Evolutionary conservation across 306 rosid genomes (phyloP), one percentile per base, ranked within the genome.

Genomic region (Citrullus mucosospermus): DNA sequence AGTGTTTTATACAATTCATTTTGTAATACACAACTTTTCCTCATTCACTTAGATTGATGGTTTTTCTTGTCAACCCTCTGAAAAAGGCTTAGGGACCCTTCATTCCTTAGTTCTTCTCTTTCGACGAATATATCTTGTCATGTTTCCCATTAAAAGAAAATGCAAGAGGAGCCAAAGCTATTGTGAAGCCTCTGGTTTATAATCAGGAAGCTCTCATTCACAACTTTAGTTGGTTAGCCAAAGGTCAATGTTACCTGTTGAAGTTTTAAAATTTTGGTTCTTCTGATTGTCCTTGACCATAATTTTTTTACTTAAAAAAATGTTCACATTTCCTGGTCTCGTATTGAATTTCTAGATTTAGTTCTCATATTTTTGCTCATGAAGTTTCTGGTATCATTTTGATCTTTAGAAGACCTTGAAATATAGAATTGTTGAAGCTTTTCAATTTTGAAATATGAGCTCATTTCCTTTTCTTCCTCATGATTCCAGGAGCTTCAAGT

Each of bases 401-500:
- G 25, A 65, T 69, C 38, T 20, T 20, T 69, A 69, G 17, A 69
- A 13, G 55, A 20, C 5, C 22, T 67, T 53, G 0, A 16, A 16
- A 2, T 2, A 59, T 25, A 25, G n/a, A 25, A 48, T 50, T 6
- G 43, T 50, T 72, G 43, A 25, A 48, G 59, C 14, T 72, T 38
- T 72, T 20, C 43, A 15, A 14, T 28, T 72, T 28, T 15, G 22
- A 14, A 22, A 32, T 10, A 48, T 70, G n/a, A 72, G 43, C 9
- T 71, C 6, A 20, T 22, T 46, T 12, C 14, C 20, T 59, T 60
- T 56, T 41, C n/a, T 78, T 58, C 20, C 3, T 53, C 28, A 36
- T 57, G 53, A 54, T 85, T 88, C 69, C 83, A 92, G 97, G 97
- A 79, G 91, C 97, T 79, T 74, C 96, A 16, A 90, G 96, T 83